A percentile compares a stretch with the other conserved stretches of the same genome.
These are phyloP conservation scores for Mycena galericulata DNA, from an alignment of 768 basidiomycete genomes.

Conservation along the genomic window DNA sequence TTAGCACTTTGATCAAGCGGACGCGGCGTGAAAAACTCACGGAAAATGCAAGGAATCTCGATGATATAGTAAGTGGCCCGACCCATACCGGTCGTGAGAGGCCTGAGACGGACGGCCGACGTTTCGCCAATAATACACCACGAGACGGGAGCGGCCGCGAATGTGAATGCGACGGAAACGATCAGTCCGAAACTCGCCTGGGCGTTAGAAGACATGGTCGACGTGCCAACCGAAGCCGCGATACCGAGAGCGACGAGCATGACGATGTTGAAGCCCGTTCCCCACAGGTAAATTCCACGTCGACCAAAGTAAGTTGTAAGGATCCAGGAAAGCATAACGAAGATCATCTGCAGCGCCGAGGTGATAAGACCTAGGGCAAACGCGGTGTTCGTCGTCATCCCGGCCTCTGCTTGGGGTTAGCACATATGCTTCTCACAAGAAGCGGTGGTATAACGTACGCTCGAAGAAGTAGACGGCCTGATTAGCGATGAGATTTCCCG, in stretches of 20 bases:
- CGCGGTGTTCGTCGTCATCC: constrained; percentile 25
- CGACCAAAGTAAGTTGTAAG: constrained; percentile 34
- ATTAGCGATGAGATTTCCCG: constrained; percentile 36
- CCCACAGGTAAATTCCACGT: constrained; percentile 33
- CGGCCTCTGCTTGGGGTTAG: constrained; percentile 31
- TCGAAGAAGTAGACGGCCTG: constrained; percentile 36
- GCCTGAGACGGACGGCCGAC: constrained; percentile 29
- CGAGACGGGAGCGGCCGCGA: constrained; percentile 32
- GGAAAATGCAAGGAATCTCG: constrained; percentile 37
- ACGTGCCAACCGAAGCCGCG: constrained; percentile 26
- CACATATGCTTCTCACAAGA: background rate
- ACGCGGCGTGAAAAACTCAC: constrained; percentile 9
- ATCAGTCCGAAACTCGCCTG: constrained; percentile 34
- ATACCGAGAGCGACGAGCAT: constrained; percentile 33
- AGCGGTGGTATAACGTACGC: constrained; percentile 20
- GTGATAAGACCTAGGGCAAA: constrained; percentile 36
- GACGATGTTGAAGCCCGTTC: constrained; percentile 32
- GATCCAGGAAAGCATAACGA: constrained; percentile 36
- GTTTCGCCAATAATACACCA: constrained; percentile 33
- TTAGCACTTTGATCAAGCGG: constrained; percentile 4
- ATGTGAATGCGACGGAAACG: constrained; percentile 32
- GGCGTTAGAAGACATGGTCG: background rate
- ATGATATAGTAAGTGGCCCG: constrained; percentile 34
- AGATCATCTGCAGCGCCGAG: constrained; percentile 36
- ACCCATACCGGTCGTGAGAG: constrained; percentile 34